Conservation (phyloP, 2,329 filamentous ascomycete genomes). For the Fusarium humuli region DNA sequence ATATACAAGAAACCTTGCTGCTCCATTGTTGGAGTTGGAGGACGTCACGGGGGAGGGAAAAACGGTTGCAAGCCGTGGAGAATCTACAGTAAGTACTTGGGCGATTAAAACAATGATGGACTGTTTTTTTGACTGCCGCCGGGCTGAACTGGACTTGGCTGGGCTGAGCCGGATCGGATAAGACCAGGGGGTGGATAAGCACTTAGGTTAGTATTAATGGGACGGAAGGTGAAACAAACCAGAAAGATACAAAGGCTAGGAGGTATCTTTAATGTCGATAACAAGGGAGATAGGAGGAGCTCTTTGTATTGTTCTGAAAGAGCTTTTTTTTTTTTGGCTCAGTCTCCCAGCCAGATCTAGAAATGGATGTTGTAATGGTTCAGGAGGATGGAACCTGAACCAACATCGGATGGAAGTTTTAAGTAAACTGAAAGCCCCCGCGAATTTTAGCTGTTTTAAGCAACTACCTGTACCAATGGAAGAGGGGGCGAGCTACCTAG, state of each 20-base stretch:
- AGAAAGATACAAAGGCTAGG: background rate
- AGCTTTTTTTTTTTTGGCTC: background rate
- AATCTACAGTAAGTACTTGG: constrained; percentile 13
- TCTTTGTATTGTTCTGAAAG: constrained; percentile 3
- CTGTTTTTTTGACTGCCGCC: background rate
- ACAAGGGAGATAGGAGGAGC: background rate
- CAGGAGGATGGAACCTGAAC: background rate
- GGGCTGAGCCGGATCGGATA: background rate
- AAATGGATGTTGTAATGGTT: background rate
- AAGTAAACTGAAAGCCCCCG: background rate
- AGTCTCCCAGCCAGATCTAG: background rate
- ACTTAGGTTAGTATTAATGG: background rate
- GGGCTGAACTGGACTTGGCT: constrained; percentile 1
- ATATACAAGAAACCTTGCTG: constrained; percentile 41
- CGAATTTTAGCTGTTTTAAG: background rate
- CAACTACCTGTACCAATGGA: background rate
- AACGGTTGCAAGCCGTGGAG: constrained; percentile 33
- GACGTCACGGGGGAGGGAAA: constrained; percentile 32
- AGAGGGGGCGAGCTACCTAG: background rate
- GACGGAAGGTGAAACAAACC: constrained; percentile 8
- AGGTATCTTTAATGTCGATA: background rate
- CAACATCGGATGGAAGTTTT: background rate
- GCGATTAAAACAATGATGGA: constrained; percentile 1
- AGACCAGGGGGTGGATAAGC: background rate
- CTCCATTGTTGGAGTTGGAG: constrained; percentile 40